These are phyloP conservation scores for Zizania palustris DNA, from an alignment of 202 grass and related monocot species.

Conservation along the genomic window DNA sequence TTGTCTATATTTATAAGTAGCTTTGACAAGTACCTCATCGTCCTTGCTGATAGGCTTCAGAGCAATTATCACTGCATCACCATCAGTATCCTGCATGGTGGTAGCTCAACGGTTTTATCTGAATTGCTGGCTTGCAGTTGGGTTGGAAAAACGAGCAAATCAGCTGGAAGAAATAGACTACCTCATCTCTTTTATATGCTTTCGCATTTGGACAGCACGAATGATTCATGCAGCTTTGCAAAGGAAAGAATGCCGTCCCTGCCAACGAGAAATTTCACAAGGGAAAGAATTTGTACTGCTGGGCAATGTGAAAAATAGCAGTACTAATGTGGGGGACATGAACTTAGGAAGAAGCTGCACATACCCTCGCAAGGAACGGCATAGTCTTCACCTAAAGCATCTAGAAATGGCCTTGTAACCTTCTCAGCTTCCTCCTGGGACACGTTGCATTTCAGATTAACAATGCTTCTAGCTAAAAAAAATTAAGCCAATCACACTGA, in stretches of 20 bases:
- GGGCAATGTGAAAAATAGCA: not conserved
- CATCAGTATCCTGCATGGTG: conserved; percentile 78
- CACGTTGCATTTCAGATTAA: conserved; percentile 32
- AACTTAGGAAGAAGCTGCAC: conserved; percentile 3
- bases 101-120: conserved; percentile 34
- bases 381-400: conserved; percentile 88
- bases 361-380: conserved; percentile 82
- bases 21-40: conserved; percentile 65
- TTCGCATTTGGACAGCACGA: conserved; percentile 92
- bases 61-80: conserved; percentile 71
- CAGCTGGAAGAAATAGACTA: conserved; percentile 18
- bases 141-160: conserved; percentile 21
- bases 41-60: conserved; percentile 52
- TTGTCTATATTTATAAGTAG: no score
- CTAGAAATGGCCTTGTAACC: conserved; percentile 52
- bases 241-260: conserved; percentile 92
- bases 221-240: conserved; percentile 98
- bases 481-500: conserved; percentile 11
- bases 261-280: conserved; percentile 29
- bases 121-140: conserved; percentile 28
- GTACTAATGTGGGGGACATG: not conserved
- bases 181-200: conserved; percentile 96
- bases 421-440: conserved; percentile 67
- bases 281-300: conserved; percentile 13
- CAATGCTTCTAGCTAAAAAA: conserved; percentile 12